A percentile compares a stretch with the other conserved stretches of the same genome.
Conservation (phyloP, 1,284 basidiomycete species). For the Ganoderma lucidum region DNA sequence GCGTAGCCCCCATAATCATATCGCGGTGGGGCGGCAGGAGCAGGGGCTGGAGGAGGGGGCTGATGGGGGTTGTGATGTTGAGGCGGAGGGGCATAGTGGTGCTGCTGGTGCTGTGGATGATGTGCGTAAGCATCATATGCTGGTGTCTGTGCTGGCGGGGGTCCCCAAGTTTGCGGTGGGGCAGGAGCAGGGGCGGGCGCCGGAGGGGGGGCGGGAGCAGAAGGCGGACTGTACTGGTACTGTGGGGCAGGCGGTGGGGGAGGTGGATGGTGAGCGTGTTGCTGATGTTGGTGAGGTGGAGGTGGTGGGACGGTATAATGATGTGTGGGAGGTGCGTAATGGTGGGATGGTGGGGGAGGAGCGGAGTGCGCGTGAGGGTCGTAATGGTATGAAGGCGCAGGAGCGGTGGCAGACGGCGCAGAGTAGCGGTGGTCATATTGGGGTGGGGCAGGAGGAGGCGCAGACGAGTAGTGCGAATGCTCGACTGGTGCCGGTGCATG, state of each 20-base stretch:
- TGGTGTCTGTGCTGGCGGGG: constrained; percentile 31
- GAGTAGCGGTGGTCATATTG: constrained; percentile 41
- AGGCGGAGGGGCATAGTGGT: constrained; percentile 25
- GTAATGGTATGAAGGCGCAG: constrained; percentile 36
- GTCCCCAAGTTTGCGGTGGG: constrained; percentile 28
- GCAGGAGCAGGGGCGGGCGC: constrained; percentile 26
- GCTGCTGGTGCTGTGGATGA: constrained; percentile 27
- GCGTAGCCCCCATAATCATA: constrained; percentile 29
- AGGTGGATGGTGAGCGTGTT: constrained; percentile 34
- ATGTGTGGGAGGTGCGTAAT: constrained; percentile 38
- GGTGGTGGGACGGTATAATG: constrained; percentile 39
- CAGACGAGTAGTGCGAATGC: constrained; percentile 31
- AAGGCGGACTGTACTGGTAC: constrained; percentile 23
- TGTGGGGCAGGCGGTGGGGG: constrained; percentile 32
- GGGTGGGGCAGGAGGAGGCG: constrained; percentile 30
- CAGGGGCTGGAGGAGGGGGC: constrained; percentile 23
- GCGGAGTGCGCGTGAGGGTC: constrained; percentile 36
- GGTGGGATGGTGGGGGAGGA: constrained; percentile 31
- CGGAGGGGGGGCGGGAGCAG: constrained; percentile 19
- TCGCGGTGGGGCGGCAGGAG: constrained; percentile 31
- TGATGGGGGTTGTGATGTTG: constrained; percentile 24
- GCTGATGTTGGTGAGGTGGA: constrained; percentile 34
- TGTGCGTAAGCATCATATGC: constrained; percentile 37
- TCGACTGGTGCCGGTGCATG: constrained; percentile 28
- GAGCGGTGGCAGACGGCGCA: constrained; percentile 33